Conservation (phyloP, 768 basidiomycete species). For the Lactifluus pinguis region DNA sequence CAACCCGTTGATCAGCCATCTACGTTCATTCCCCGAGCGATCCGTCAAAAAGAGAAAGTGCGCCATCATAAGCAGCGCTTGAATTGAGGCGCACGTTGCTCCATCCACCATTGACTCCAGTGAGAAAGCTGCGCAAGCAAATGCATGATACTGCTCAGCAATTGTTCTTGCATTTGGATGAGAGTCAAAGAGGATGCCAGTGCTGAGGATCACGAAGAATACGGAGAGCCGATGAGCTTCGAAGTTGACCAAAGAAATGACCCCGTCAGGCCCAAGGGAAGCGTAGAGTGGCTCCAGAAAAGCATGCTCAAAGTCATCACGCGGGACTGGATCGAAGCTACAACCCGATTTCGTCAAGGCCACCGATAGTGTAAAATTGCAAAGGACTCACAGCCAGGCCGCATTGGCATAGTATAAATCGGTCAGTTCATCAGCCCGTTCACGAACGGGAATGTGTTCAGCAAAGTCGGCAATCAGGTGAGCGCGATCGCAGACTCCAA, state of each 20-base stretch:
- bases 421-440: conserved; percentile 33
- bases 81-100: conserved; percentile 39
- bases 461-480: conserved; percentile 32
- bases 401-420: conserved; percentile 36
- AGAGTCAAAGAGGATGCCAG: conserved; percentile 38
- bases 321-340: conserved; percentile 40
- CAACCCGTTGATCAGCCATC: conserved; percentile 43
- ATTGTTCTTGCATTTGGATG: conserved; percentile 24
- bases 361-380: neutral
- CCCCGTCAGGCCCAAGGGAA: conserved; percentile 19
- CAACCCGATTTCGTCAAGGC: neutral
- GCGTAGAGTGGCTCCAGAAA: conserved; percentile 38
- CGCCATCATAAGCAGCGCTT: conserved; percentile 38
- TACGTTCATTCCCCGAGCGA: conserved; percentile 34
- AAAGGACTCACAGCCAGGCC: conserved; percentile 38
- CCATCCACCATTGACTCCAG: conserved; percentile 37
- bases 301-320: conserved; percentile 33
- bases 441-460: conserved; percentile 33
- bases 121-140: conserved; percentile 40
- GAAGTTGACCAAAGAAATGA: conserved; percentile 26
- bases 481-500: conserved; percentile 34
- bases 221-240: conserved; percentile 43
- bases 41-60: conserved; percentile 36
- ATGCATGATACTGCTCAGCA: conserved; percentile 37
- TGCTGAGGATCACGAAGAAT: conserved; percentile 43